These are phyloP conservation scores for Penicillium paxilli DNA, from an alignment of 495 filamentous ascomycete genomes.

Conservation along the genomic window DNA sequence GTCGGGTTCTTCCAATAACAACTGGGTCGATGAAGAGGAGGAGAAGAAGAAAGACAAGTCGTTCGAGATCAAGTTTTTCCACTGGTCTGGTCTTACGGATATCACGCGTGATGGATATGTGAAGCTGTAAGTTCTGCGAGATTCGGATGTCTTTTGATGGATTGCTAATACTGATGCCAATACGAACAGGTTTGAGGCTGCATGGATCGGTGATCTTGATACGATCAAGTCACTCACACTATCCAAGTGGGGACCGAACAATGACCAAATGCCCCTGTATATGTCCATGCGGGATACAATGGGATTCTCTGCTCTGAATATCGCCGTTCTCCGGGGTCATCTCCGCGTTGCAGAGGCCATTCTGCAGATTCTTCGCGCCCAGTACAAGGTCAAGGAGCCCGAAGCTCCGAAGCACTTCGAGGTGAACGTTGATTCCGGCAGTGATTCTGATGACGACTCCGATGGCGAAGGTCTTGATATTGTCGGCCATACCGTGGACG, in stretches of 20 bases:
- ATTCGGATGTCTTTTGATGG: neutral
- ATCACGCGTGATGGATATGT: conserved; percentile 56
- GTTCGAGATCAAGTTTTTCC: conserved; percentile 51
- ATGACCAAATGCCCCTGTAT: conserved; percentile 54
- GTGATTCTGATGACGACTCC: conserved; percentile 26
- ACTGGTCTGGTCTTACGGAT: conserved; percentile 53
- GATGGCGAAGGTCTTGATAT: conserved; percentile 46
- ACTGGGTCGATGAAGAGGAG: no score
- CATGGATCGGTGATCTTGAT: conserved; percentile 64
- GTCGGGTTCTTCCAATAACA: no score
- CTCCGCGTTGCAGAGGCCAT: conserved; percentile 59
- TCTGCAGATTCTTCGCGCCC: conserved; percentile 63
- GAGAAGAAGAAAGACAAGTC: no score
- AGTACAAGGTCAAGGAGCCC: conserved; percentile 54
- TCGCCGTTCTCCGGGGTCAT: conserved; percentile 65
- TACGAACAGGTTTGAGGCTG: conserved; percentile 60
- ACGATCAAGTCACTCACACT: conserved; percentile 52
- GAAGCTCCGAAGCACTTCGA: conserved; percentile 46
- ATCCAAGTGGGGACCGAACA: conserved; percentile 35
- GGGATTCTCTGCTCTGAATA: conserved; percentile 55
- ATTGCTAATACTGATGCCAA: conserved; percentile 8
- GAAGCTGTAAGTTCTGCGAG: conserved; percentile 36
- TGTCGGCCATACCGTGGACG: conserved; percentile 48
- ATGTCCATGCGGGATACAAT: conserved; percentile 55
- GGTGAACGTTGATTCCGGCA: conserved; percentile 37